A percentile compares a stretch with the other conserved stretches of the same genome.
These are phyloP conservation scores for Solanum megistacrolobum DNA, from an alignment of 257 asterid genomes.

Conservation along the genomic window DNA sequence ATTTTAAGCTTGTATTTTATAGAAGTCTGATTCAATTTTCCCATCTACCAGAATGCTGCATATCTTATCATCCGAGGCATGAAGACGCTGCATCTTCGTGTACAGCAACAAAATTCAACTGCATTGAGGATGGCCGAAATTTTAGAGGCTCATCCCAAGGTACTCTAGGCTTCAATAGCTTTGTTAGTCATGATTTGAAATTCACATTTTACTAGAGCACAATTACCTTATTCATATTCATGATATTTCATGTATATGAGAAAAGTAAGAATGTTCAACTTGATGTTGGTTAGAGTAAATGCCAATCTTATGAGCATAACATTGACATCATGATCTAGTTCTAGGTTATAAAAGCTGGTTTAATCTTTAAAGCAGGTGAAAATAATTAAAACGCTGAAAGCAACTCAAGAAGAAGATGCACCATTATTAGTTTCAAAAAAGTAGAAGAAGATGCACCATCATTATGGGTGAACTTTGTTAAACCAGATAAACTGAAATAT, in stretches of 20 bases:
- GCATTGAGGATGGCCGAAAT: conserved; percentile 95
- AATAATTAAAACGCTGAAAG: background rate
- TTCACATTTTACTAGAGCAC: background rate
- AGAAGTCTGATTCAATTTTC: background rate
- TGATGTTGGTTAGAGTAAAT: background rate
- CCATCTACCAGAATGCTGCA: conserved; percentile 66
- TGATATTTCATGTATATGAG: background rate
- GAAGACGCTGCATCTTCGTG: conserved; percentile 98
- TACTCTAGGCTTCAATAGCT: conserved; percentile 5
- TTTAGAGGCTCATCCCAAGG: conserved; percentile 99
- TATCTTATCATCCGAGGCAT: conserved; percentile 89
- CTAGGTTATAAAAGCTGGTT: background rate
- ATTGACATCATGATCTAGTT: background rate
- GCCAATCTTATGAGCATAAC: background rate
- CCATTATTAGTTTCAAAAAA: background rate
- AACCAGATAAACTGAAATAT: background rate
- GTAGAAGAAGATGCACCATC: background rate
- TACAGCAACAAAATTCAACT: conserved; percentile 93
- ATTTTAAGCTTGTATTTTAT: background rate
- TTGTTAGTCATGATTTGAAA: background rate
- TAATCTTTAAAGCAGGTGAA: background rate
- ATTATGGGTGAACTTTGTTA: background rate
- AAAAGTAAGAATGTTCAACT: background rate
- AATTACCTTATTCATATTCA: background rate
- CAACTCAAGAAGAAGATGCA: background rate